Evolutionary conservation across 257 asterid genomes (phyloP).

Genomic region (Nicotiana undulata): DNA sequence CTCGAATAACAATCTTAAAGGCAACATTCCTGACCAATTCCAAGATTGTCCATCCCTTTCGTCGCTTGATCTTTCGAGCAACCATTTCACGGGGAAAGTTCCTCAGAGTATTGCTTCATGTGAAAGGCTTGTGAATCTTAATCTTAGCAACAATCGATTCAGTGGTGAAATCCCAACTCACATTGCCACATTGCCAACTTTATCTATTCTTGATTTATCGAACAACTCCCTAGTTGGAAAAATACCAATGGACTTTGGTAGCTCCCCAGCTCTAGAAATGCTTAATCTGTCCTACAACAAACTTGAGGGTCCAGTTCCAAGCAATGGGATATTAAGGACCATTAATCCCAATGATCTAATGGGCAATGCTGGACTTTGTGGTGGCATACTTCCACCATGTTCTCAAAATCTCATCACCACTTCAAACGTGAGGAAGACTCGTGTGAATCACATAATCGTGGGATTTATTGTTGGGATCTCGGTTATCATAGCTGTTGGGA

Average conservation of each 20-base stretch:
- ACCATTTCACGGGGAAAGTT: constrained; percentile 51
- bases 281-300: constrained; percentile 57
- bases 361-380: constrained; percentile 70
- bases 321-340: constrained; percentile 47
- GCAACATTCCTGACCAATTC: constrained; percentile 56
- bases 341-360: constrained; percentile 49
- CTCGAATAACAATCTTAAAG: constrained; percentile 45
- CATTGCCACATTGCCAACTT: constrained; percentile 52
- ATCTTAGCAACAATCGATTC: constrained; percentile 44
- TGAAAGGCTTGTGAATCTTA: constrained; percentile 42
- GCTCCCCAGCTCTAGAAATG: constrained; percentile 64
- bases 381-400: constrained; percentile 63
- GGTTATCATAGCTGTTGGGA: constrained; percentile 24
- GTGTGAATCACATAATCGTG: constrained; percentile 30
- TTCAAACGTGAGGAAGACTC: constrained; percentile 24
- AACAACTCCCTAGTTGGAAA: constrained; percentile 55
- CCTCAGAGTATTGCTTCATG: constrained; percentile 72
- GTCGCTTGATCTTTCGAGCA: constrained; percentile 48
- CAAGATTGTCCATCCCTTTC: constrained; percentile 61
- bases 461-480: constrained; percentile 45
- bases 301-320: constrained; percentile 70
- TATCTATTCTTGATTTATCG: constrained; percentile 60
- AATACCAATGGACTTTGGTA: constrained; percentile 57
- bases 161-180: constrained; percentile 58
- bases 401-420: constrained; percentile 16